Conservation (phyloP, 768 basidiomycete species). For the Phallus indusiatus region DNA sequence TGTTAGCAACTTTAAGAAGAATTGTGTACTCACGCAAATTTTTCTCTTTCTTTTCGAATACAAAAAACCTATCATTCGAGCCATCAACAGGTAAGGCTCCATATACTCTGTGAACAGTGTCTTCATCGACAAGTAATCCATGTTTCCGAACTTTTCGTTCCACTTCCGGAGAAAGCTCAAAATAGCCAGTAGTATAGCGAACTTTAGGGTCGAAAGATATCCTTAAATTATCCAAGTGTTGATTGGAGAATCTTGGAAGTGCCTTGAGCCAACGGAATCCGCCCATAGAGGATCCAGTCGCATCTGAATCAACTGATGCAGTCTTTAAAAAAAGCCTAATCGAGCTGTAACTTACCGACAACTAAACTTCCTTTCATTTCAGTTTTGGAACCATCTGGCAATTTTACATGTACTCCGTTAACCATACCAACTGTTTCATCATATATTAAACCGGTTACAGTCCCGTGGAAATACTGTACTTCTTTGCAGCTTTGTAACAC, state of each 20-base stretch:
- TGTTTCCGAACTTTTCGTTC: not conserved
- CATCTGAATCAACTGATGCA: slow-evolving; percentile 18
- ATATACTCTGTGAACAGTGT: not conserved
- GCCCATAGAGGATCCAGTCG: slow-evolving; percentile 21
- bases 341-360: slow-evolving; percentile 13
- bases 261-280: slow-evolving; percentile 21
- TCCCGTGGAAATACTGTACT: slow-evolving; percentile 19
- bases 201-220: slow-evolving; percentile 3
- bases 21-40: not conserved
- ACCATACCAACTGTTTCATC: slow-evolving; percentile 10
- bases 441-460: slow-evolving; percentile 18
- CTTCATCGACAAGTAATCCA: not conserved
- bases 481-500: slow-evolving; percentile 16
- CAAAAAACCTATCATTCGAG: not conserved
- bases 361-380: slow-evolving; percentile 16
- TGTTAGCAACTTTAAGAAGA: not conserved
- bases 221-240: not conserved
- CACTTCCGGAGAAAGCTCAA: not conserved
- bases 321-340: not conserved
- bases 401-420: not conserved
- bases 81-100: not conserved
- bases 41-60: not conserved
- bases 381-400: not conserved
- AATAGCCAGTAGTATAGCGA: not conserved
- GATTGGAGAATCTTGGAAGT: not conserved